These are phyloP conservation scores for Cyclotella cryptica DNA, from an alignment of 108 stramenopile species.

Conservation along the genomic window DNA sequence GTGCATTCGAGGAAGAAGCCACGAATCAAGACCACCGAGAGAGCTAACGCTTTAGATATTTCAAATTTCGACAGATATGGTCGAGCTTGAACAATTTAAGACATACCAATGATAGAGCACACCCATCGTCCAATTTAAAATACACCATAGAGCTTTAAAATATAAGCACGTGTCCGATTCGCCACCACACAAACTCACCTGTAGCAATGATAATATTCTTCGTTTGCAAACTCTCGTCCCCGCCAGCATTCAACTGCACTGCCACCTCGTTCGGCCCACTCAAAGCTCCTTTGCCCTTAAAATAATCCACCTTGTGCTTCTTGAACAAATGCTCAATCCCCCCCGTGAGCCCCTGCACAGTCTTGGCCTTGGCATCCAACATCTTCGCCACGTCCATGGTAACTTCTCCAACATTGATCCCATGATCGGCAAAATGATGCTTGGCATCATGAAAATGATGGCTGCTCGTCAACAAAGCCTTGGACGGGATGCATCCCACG, in stretches of 20 bases:
- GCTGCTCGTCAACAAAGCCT: constrained; percentile 92
- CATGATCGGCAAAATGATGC: constrained; percentile 96
- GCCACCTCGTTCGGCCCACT: constrained; percentile 84
- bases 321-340: constrained; percentile 99
- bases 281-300: constrained; percentile 94
- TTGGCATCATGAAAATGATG: constrained; percentile 98
- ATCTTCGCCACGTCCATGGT: constrained; percentile 94
- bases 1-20: no score
- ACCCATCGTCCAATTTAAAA: no score
- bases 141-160: no score
- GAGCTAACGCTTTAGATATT: no score
- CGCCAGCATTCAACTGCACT: constrained; percentile 90
- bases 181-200: constrained; percentile 11
- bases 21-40: no score
- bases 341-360: constrained; percentile 96
- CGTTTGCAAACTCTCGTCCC: constrained; percentile 78
- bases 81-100: no score
- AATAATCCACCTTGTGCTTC: constrained; percentile 98
- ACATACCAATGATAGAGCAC: no score
- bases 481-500: constrained; percentile 99
- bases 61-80: no score
- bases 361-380: constrained; percentile 90
- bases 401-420: constrained; percentile 84
- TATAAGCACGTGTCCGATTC: no score
- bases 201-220: constrained; percentile 99